Evolutionary conservation across 768 basidiomycete species (phyloP).

Genomic region (Psilocybe cubensis): DNA sequence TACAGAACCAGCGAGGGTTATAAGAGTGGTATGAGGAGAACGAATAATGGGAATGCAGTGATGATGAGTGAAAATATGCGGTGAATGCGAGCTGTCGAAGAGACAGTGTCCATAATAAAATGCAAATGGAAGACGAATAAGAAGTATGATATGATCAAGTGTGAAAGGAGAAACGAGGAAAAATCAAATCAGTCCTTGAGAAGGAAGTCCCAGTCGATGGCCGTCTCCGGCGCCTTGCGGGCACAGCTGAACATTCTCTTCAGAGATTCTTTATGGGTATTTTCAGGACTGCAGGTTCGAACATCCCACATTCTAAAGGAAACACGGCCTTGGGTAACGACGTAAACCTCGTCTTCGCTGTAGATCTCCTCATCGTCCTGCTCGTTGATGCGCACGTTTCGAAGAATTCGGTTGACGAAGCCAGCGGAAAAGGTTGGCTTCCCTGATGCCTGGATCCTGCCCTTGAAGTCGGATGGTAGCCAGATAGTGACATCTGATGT

Average conservation of each 20-base stretch:
- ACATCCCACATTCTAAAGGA: constrained; percentile 84
- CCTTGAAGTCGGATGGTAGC: constrained; percentile 81
- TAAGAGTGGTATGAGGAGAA: constrained; percentile 14
- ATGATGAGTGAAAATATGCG: constrained; percentile 7
- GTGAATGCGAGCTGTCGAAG: constrained; percentile 9
- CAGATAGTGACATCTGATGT: constrained; percentile 75
- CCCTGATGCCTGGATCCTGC: constrained; percentile 60
- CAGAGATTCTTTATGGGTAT: constrained; percentile 59
- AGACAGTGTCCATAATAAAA: constrained; percentile 13
- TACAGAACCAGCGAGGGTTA: constrained; percentile 23
- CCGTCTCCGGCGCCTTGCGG: constrained; percentile 55
- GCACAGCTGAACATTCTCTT: constrained; percentile 66
- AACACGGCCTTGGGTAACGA: constrained; percentile 62
- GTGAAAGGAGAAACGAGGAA: constrained; percentile 13
- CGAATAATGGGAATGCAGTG: constrained; percentile 12
- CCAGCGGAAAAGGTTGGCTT: constrained; percentile 67
- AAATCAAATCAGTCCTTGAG: constrained; percentile 67
- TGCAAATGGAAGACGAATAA: constrained; percentile 12
- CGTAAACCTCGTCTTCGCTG: constrained; percentile 64
- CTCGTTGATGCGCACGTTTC: constrained; percentile 53
- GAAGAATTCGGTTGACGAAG: constrained; percentile 70
- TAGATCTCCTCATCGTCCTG: constrained; percentile 31
- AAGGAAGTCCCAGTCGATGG: constrained; percentile 81
- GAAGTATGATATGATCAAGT: constrained; percentile 12
- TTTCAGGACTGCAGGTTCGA: constrained; percentile 65